A percentile compares a stretch with the other conserved stretches of the same genome.
Evolutionary conservation across 2,329 filamentous ascomycete genomes (phyloP).

Genomic region (Phialophora macrospora): DNA sequence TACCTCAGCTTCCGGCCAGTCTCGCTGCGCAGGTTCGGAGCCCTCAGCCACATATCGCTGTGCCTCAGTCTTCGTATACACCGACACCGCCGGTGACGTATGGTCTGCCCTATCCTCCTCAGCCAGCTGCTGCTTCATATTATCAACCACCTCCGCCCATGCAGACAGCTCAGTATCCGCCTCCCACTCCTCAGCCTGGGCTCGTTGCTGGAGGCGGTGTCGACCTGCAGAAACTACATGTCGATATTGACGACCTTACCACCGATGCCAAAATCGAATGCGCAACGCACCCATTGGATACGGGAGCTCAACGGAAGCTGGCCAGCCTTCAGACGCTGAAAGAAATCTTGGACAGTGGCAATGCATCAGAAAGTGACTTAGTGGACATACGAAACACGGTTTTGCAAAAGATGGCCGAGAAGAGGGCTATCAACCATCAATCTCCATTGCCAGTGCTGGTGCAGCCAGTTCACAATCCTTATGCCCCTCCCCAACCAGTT

Average conservation of each 20-base stretch:
- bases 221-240: slow-evolving; percentile 74
- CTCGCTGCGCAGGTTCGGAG: slow-evolving; percentile 30
- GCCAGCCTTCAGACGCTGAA: slow-evolving; percentile 39
- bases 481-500: slow-evolving; percentile 43
- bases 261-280: slow-evolving; percentile 40
- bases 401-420: slow-evolving; percentile 42
- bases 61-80: slow-evolving; percentile 41
- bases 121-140: slow-evolving; percentile 19
- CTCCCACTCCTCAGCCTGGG: slow-evolving; percentile 42
- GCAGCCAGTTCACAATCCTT: slow-evolving; percentile 42
- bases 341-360: slow-evolving; percentile 39
- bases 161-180: slow-evolving; percentile 39
- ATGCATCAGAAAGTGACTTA: slow-evolving; percentile 35
- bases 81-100: slow-evolving; percentile 39
- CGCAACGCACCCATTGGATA: slow-evolving; percentile 39
- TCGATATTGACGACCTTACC: slow-evolving; percentile 60
- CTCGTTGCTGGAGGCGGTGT: slow-evolving; percentile 45
- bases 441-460: slow-evolving; percentile 44
- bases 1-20: slow-evolving; percentile 22
- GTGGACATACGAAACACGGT: slow-evolving; percentile 38
- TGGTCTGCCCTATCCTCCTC: slow-evolving; percentile 19
- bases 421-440: slow-evolving; percentile 54
- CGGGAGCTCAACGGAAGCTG: slow-evolving; percentile 36
- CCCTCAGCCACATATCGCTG: slow-evolving; percentile 24
- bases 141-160: slow-evolving; percentile 35